Evolutionary conservation across 1,284 basidiomycete genomes (phyloP), one percentile per base, ranked within the genome.

Genomic region (Trichosporon sp.): DNA sequence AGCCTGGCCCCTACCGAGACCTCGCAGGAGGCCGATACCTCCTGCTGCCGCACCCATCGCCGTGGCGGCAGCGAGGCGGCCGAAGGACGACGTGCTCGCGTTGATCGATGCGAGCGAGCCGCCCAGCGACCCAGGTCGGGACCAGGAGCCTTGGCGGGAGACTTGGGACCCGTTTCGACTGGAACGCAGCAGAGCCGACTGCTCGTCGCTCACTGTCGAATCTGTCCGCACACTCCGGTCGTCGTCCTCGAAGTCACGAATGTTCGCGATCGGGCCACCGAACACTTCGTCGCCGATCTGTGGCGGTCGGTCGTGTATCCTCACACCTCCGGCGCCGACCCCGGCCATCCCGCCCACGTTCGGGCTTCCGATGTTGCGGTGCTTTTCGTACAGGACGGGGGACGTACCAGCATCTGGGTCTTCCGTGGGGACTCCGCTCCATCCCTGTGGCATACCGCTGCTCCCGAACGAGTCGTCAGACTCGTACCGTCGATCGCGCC

Each of bases 11-110:
- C 68, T 27, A 2, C 71, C 71, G 2, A 72, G 65, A 7, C 67
- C 51, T 13, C 68, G 71, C 13, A 72, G 42, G 11, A 72, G 25
- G 2, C 58, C 71, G 5, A 72, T 27, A 0, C 67, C 67, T n/a
- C 71, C 64, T 9, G 44, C 58, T 3, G 66, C 47, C 38, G 44
- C 62, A n/a, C 47, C 62, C 34, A 62, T 31, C 21, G 32, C 34
- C 3, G 60, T 44, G 18, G 58, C 65, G 7, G 65, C 42, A 4
- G 60, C 66, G 21, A 67, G 60, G 21, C 66, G 60, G 6, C 60
- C 66, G 21, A 67, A 47, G 15, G 60, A 62, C 42, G 44, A 51
- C 23, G 66, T 63, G 60, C 27, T 58, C 4, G 53, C 65, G 25
- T 60, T 29, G 23, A 56, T 44, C 2, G 35, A 42, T 25, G 44